Evolutionary conservation across 1,284 basidiomycete species (phyloP).

Genomic region (Gymnopus androsaceus): DNA sequence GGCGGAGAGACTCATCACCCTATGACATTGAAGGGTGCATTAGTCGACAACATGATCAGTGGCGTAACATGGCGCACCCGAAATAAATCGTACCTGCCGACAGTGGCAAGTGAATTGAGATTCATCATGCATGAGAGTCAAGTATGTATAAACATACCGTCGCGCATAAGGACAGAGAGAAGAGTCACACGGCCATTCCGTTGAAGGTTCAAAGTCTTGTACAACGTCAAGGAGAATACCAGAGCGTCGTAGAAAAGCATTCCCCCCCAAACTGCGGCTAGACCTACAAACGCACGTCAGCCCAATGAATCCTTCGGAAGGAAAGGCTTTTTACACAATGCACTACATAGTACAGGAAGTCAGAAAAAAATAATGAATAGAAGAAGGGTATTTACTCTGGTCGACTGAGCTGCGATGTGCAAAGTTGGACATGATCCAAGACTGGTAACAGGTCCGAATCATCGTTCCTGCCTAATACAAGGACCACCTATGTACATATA

Average conservation of each 20-base stretch:
- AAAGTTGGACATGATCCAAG: not conserved
- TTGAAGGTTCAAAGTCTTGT: constrained; percentile 36
- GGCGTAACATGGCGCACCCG: constrained; percentile 25
- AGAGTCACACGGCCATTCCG: constrained; percentile 27
- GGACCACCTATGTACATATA: not conserved
- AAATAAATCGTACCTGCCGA: constrained; percentile 38
- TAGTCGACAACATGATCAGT: not conserved
- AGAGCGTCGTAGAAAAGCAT: constrained; percentile 41
- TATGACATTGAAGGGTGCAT: constrained; percentile 17
- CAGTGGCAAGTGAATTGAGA: not conserved
- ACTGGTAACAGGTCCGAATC: not conserved
- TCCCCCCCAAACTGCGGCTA: constrained; percentile 37
- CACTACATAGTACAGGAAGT: not conserved
- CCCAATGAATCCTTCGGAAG: not conserved
- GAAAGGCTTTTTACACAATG: not conserved
- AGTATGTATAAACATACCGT: constrained; percentile 30
- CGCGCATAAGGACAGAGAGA: constrained; percentile 37
- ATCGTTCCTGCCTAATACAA: not conserved
- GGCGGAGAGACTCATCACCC: constrained; percentile 37
- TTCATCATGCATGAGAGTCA: not conserved
- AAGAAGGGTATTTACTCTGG: not conserved
- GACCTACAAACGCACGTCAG: constrained; percentile 23
- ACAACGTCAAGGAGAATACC: constrained; percentile 44
- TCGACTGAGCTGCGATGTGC: not conserved
- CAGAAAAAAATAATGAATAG: not conserved